Conservation (phyloP, 2,329 filamentous ascomycete species). For the Venturia oleaginea region DNA sequence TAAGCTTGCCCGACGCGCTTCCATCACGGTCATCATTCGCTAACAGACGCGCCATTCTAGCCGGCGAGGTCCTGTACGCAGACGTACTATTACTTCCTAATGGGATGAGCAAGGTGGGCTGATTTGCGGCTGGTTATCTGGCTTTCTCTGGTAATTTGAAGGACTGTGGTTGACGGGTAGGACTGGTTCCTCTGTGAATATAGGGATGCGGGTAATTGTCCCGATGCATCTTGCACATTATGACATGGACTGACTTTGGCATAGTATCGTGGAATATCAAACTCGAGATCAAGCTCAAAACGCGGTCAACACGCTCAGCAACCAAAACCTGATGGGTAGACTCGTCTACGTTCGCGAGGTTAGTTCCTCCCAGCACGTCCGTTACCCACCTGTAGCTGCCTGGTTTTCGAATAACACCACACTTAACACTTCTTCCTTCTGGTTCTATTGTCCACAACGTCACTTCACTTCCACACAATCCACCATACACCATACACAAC, state of each 20-base stretch:
- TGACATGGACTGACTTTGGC: background rate
- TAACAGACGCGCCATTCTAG: conserved; percentile 41
- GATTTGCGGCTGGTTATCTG: conserved; percentile 69
- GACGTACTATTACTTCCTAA: conserved; percentile 99
- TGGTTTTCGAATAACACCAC: conserved; percentile 11
- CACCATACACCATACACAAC: background rate
- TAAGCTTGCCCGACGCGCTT: conserved; percentile 30
- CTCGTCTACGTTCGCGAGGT: conserved; percentile 98
- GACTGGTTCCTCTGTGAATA: conserved; percentile 73
- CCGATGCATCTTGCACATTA: background rate
- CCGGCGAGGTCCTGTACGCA: conserved; percentile 98
- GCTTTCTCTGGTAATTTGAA: conserved; percentile 59
- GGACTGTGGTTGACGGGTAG: conserved; percentile 99
- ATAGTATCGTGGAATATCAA: conserved; percentile 99
- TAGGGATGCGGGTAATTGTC: conserved; percentile 99
- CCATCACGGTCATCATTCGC: conserved; percentile 16
- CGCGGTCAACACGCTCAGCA: conserved; percentile 95
- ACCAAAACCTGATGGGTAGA: conserved; percentile 97
- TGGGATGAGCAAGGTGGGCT: conserved; percentile 99
- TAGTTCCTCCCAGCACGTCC: conserved; percentile 22
- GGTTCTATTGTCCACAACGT: background rate
- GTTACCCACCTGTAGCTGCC: background rate
- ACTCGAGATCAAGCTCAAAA: conserved; percentile 98
- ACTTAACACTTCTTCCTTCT: conserved; percentile 14
- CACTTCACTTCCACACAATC: background rate